These are phyloP conservation scores for Alnus glutinosa DNA, from an alignment of 306 rosid genomes.

Conservation along the genomic window DNA sequence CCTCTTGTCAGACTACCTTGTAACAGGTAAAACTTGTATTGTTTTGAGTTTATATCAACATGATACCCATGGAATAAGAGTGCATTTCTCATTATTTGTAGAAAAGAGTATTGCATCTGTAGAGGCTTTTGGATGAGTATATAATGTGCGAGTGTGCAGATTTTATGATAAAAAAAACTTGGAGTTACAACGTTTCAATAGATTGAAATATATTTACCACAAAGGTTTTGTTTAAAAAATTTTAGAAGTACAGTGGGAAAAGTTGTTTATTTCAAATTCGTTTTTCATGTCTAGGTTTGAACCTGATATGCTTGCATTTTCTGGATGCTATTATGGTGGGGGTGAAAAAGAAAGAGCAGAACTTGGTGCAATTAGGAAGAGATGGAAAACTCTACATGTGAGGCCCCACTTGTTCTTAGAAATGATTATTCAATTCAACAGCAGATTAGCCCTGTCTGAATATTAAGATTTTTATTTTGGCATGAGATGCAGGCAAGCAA, in stretches of 20 bases:
- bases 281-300: slow-evolving; percentile 59
- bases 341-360: slow-evolving; percentile 76
- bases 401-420: slow-evolving; percentile 31
- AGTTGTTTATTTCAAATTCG: slow-evolving; percentile 26
- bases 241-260: slow-evolving; percentile 10
- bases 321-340: slow-evolving; percentile 97
- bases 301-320: slow-evolving; percentile 97
- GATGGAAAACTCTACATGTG: slow-evolving; percentile 87
- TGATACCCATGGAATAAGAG: neutral
- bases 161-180: neutral
- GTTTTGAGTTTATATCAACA: neutral
- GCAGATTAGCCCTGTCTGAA: slow-evolving; percentile 9
- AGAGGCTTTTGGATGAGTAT: neutral
- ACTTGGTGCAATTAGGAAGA: slow-evolving; percentile 69
- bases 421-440: neutral
- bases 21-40: neutral
- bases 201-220: neutral
- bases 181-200: slow-evolving; percentile 5
- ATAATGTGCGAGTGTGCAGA: neutral
- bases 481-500: slow-evolving; percentile 50
- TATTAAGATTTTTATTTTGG: slow-evolving; percentile 23
- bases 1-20: neutral
- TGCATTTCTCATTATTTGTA: neutral
- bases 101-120: neutral
- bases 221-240: neutral